Conservation (phyloP, 441 rosid species). For the Daphne laureola region DNA sequence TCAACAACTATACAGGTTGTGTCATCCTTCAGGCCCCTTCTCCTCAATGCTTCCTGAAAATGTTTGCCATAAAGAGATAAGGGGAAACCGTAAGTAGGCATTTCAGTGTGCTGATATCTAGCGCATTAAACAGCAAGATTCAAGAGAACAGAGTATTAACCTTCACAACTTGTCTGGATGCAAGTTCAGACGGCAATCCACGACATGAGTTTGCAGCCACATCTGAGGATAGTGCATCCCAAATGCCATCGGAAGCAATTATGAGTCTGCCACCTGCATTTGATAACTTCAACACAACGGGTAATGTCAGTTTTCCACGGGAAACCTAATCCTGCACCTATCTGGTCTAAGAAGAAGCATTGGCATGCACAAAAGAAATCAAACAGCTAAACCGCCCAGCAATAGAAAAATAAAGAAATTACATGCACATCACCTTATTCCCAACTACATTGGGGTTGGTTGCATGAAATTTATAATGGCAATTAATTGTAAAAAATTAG, state of each 20-base stretch:
- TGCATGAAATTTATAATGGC: too few relatives aligned
- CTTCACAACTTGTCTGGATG: conserved; percentile 88
- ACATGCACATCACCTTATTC: too few relatives aligned
- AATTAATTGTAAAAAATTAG: too few relatives aligned
- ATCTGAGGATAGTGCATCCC: conserved; percentile 84
- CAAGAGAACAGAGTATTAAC: conserved; percentile 22
- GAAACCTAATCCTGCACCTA: neutral
- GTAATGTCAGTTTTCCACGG: conserved; percentile 14
- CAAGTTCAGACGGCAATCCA: conserved; percentile 81
- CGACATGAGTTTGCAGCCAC: conserved; percentile 61
- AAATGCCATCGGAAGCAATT: conserved; percentile 86
- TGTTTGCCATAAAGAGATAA: conserved; percentile 1
- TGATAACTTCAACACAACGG: conserved; percentile 42
- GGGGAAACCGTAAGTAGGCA: neutral
- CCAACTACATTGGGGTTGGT: too few relatives aligned
- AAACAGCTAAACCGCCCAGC: too few relatives aligned
- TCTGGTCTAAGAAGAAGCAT: conserved; percentile 1
- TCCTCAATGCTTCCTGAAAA: conserved; percentile 74
- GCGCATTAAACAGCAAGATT: neutral
- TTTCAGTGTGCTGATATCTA: neutral
- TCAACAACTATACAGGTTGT: conserved; percentile 88
- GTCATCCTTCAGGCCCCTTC: conserved; percentile 77
- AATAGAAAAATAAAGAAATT: too few relatives aligned
- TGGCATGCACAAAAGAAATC: too few relatives aligned
- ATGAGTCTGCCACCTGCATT: conserved; percentile 81